phyloP scores from a whole-genome alignment of 2,329 filamentous ascomycete species.

The Teratosphaeria destructans region DNA sequence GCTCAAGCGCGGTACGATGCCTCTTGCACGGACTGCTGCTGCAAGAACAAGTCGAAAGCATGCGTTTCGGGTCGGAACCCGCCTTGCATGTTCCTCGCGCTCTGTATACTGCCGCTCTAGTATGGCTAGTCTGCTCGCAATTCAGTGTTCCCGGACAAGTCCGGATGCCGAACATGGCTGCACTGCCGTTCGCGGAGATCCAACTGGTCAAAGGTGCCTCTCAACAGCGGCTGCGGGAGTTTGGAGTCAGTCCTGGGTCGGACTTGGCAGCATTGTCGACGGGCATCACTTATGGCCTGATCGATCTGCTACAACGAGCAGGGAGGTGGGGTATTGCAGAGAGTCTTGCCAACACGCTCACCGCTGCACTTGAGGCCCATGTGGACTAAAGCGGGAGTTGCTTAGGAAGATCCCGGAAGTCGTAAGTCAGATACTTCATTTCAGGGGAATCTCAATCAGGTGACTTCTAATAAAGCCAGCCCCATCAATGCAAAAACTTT shows the following conservation, averaged over 20 bases:
- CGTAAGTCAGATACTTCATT: too few relatives aligned
- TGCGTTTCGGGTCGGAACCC: not conserved
- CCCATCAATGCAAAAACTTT: too few relatives aligned
- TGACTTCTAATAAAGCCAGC: too few relatives aligned
- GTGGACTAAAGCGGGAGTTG: not conserved
- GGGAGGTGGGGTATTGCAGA: not conserved
- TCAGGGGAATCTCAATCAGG: too few relatives aligned
- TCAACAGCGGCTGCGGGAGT: not conserved
- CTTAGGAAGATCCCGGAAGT: too few relatives aligned
- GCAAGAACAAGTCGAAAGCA: not conserved
- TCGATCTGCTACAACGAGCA: not conserved
- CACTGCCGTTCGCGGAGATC: not conserved
- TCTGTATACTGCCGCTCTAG: not conserved
- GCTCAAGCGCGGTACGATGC: not conserved
- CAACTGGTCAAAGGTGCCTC: not conserved
- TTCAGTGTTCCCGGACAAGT: not conserved
- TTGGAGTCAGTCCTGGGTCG: not conserved
- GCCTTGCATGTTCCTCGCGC: not conserved
- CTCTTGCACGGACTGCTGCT: not conserved
- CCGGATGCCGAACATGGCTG: not conserved
- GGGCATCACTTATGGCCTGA: not conserved
- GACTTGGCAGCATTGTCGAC: not conserved
- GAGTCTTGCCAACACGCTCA: not conserved
- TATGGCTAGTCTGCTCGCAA: not conserved
- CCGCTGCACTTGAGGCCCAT: not conserved